phyloP scores from a whole-genome alignment of 306 rosid species.

The Vachellia collinsii region DNA sequence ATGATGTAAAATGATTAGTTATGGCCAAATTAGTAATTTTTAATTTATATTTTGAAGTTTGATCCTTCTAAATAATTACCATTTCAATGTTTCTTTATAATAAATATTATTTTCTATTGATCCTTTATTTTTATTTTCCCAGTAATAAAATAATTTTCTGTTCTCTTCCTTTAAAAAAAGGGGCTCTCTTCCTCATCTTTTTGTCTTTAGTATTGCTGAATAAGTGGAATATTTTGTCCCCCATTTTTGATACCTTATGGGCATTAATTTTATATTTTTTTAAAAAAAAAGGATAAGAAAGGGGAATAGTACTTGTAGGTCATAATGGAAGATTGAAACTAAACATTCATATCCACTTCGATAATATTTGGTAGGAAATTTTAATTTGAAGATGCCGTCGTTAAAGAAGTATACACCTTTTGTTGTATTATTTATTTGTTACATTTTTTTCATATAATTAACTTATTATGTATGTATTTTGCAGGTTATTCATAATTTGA shows the following conservation, averaged over 20 bases:
- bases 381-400: background rate
- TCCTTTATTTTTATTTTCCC: no score
- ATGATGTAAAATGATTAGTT: no score
- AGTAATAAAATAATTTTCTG: background rate
- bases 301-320: background rate
- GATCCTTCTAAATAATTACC: no score
- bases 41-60: no score
- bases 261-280: background rate
- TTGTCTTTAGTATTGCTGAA: background rate
- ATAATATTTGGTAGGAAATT: background rate
- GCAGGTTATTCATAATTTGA: background rate
- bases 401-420: background rate
- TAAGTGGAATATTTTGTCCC: background rate
- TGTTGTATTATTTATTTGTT: background rate
- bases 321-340: background rate
- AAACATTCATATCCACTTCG: background rate
- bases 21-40: no score
- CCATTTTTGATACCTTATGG: no score
- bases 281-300: background rate
- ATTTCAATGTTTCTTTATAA: no score
- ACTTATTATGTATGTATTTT: background rate
- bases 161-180: background rate
- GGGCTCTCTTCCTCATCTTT: background rate
- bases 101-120: no score
- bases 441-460: background rate